phyloP scores from a whole-genome alignment of 192 early-diverging fungal genomes.

The Allomyces arbusculus region DNA sequence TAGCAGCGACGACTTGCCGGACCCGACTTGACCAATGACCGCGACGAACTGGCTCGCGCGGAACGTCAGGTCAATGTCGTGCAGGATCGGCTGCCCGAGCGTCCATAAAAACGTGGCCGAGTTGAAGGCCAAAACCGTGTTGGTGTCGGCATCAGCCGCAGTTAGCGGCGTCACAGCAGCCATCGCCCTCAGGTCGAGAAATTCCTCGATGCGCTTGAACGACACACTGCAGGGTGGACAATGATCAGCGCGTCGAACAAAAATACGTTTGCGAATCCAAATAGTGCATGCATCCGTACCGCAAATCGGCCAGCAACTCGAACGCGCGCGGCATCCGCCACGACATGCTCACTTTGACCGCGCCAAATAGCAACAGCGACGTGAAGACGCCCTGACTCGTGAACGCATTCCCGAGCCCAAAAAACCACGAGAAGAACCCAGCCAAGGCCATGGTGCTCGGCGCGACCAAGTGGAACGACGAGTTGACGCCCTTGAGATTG shows the following conservation, averaged over 20 bases:
- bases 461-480: neutral
- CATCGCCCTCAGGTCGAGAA: neutral
- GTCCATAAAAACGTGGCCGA: too few relatives aligned
- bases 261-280: too few relatives aligned
- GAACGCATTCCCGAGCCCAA: neutral
- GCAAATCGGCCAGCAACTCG: neutral
- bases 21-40: conserved; percentile 61
- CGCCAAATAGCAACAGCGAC: neutral
- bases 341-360: neutral
- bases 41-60: conserved; percentile 42
- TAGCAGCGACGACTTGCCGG: conserved; percentile 67
- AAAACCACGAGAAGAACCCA: neutral
- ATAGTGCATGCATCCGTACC: neutral
- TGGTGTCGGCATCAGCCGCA: too few relatives aligned
- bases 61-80: conserved; percentile 24
- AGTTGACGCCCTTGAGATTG: neutral
- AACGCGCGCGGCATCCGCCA: neutral
- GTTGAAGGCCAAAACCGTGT: too few relatives aligned
- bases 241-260: neutral
- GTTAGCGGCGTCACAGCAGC: too few relatives aligned
- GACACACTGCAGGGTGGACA: neutral
- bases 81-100: neutral
- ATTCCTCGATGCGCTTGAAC: neutral
- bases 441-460: neutral
- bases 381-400: neutral